These are phyloP conservation scores for Hyphopichia burtonii DNA, from an alignment of 1,139 yeast species.

Conservation along the genomic window DNA sequence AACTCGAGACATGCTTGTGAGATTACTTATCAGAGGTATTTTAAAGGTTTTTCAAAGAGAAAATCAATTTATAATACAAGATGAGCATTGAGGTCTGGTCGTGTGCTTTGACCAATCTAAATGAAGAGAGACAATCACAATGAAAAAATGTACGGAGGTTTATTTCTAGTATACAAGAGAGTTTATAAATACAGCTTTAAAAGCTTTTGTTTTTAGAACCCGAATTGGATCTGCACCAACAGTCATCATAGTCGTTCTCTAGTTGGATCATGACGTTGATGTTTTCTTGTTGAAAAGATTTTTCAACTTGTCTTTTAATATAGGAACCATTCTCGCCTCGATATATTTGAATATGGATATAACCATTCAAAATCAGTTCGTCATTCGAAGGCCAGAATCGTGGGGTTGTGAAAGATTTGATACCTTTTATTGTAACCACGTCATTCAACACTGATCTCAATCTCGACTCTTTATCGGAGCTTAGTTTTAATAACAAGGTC, in stretches of 20 bases:
- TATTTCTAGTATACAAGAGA: neutral
- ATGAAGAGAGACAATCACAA: neutral
- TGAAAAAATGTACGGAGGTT: neutral
- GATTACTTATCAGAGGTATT: too few relatives aligned
- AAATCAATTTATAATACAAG: neutral
- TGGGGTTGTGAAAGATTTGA: conserved; percentile 82
- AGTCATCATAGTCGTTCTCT: conserved; percentile 55
- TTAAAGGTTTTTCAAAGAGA: neutral
- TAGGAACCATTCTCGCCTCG: conserved; percentile 66
- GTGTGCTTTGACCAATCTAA: neutral
- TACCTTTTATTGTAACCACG: conserved; percentile 70
- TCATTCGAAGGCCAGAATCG: conserved; percentile 80
- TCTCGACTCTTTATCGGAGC: conserved; percentile 52
- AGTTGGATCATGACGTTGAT: conserved; percentile 60
- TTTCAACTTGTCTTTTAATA: conserved; percentile 62
- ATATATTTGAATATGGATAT: conserved; percentile 65
- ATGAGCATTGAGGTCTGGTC: neutral
- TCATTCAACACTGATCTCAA: conserved; percentile 67
- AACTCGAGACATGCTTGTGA: conserved; percentile 78
- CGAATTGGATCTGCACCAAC: conserved; percentile 50
- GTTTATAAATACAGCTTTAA: neutral
- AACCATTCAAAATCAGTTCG: conserved; percentile 46
- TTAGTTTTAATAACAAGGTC: conserved; percentile 64
- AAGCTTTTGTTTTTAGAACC: neutral
- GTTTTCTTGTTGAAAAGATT: conserved; percentile 27